phyloP scores from a whole-genome alignment of 31 red algal genomes.

The Asparagopsis taxiformis region DNA sequence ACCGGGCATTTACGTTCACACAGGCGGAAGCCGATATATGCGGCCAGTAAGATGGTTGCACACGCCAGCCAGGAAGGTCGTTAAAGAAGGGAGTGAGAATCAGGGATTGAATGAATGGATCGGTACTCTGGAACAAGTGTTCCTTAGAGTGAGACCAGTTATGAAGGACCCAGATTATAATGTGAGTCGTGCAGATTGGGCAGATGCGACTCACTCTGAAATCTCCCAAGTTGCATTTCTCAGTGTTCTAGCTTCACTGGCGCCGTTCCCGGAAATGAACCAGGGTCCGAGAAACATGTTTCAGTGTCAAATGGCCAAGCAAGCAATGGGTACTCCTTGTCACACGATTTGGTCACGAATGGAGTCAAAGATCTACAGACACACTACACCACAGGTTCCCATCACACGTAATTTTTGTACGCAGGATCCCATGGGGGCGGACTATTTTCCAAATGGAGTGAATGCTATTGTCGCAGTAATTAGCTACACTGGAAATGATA shows the following conservation, averaged over 20 bases:
- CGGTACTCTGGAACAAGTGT: conserved; percentile 83
- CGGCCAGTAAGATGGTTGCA: conserved; percentile 79
- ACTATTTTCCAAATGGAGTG: conserved; percentile 79
- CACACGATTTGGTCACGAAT: conserved; percentile 67
- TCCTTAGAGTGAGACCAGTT: conserved; percentile 52
- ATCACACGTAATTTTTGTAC: conserved; percentile 57
- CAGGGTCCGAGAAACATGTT: conserved; percentile 94
- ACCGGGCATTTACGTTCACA: conserved; percentile 79
- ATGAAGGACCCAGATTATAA: conserved; percentile 30
- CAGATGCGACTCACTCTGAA: conserved; percentile 75
- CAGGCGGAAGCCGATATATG: conserved; percentile 63
- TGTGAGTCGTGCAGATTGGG: conserved; percentile 42
- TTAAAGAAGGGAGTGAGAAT: not conserved
- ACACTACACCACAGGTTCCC: conserved; percentile 73
- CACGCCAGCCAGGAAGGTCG: conserved; percentile 11
- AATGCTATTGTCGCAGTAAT: conserved; percentile 96
- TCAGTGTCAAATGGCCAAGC: conserved; percentile 98
- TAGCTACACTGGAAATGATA: conserved; percentile 93
- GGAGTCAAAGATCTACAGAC: conserved; percentile 85
- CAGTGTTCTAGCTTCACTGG: conserved; percentile 79
- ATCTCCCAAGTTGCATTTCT: conserved; percentile 64
- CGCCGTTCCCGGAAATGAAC: conserved; percentile 93
- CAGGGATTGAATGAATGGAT: conserved; percentile 66
- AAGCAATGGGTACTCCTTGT: conserved; percentile 86
- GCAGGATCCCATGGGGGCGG: conserved; percentile 60